Base-by-base conservation (phyloP, 129 eudicot genomes). In the Oenanthe sinensis region DNA sequence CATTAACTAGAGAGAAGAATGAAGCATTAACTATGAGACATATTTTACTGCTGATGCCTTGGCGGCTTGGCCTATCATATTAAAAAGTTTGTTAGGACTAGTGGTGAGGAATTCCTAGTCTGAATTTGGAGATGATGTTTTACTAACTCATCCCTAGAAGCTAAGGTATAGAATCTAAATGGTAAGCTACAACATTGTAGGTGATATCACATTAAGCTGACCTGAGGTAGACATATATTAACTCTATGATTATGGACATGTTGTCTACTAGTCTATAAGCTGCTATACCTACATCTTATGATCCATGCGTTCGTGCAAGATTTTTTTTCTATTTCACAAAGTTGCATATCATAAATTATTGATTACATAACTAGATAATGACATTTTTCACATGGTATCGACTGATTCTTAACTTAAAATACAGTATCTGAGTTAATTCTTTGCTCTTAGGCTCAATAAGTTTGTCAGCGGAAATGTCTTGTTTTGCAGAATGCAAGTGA, bases 401-500 rank as follows among this genome's bases (percentile, higher is more conserved):
- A 39, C 9, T 74, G 24, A 26, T 74, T 69, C 4, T 70, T 36
- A 70, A 17, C 67, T n/a, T 44, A 42, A 0, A 13, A 60, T 77
- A 58, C 74, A 77, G 12, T 49, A 48, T 48, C 43, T 39, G 50
- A 69, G 60, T 63, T 79, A 37, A 26, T 33, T 49, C 40, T 70
- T 24, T 6, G n/a, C 40, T 46, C 62, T 71, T 79, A 46, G 42
- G 9, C 15, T 78, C 75, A 40, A 19, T 46, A 36, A 55, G 65
- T 49, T 43, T 84, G 81, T 77, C 47, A 62, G n/a, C 22, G 5
- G 24, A 33, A 62, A 76, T 17, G 52, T 20, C 76, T 9, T 55
- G 16, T 33, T 80, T 42, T 88, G 93, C 97, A 96, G 99, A 88
- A 90, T 86, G 78, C 82, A 48, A 87, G 88, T 84, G 93, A 88